Evolutionary conservation across 2,329 filamentous ascomycete species (phyloP).

Genomic region (Trichophyton mentagrophytes): DNA sequence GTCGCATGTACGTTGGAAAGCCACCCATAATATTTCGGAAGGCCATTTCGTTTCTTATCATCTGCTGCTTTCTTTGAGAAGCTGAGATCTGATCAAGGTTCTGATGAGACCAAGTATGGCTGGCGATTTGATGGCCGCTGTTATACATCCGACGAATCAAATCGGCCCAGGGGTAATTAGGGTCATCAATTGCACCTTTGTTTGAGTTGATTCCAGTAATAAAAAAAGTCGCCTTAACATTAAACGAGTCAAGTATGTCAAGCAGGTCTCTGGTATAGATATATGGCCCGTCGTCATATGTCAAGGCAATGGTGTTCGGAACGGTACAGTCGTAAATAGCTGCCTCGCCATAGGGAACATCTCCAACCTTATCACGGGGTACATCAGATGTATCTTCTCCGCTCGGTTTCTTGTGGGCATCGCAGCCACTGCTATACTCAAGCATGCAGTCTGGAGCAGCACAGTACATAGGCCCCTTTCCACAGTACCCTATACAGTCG

Average conservation of each 20-base stretch:
- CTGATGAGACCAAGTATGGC: slow-evolving; percentile 42
- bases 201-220: slow-evolving; percentile 41
- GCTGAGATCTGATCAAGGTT: slow-evolving; percentile 32
- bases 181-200: slow-evolving; percentile 34
- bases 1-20: slow-evolving; percentile 42
- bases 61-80: slow-evolving; percentile 29
- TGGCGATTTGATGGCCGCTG: slow-evolving; percentile 40
- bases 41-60: slow-evolving; percentile 37
- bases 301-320: slow-evolving; percentile 51
- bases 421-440: slow-evolving; percentile 27
- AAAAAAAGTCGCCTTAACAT: slow-evolving; percentile 56
- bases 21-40: slow-evolving; percentile 36
- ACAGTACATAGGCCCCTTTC: slow-evolving; percentile 26
- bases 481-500: slow-evolving; percentile 26
- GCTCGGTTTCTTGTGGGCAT: slow-evolving; percentile 24
- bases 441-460: slow-evolving; percentile 30
- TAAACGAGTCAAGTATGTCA: slow-evolving; percentile 46
- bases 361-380: slow-evolving; percentile 25
- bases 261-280: slow-evolving; percentile 49
- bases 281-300: slow-evolving; percentile 55
- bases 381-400: slow-evolving; percentile 26
- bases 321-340: slow-evolving; percentile 30
- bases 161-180: slow-evolving; percentile 26
- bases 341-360: slow-evolving; percentile 25
- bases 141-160: slow-evolving; percentile 31